phyloP scores from a whole-genome alignment of 805 yeast species.

The Saccharomyces paradoxus region DNA sequence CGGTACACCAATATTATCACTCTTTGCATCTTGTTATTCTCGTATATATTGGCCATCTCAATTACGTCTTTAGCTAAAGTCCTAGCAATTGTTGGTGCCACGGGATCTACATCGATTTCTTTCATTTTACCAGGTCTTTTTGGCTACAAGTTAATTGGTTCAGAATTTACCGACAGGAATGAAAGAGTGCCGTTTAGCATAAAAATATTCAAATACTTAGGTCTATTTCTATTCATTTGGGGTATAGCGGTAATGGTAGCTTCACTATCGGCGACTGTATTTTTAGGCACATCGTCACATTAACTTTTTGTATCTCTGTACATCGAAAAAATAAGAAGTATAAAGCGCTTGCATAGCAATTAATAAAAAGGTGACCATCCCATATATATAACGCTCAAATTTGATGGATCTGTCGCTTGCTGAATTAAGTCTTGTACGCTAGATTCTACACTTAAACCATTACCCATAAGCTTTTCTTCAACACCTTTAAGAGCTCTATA shows the following conservation, averaged over 20 bases:
- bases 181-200: conserved; percentile 23
- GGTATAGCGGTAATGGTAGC: conserved; percentile 45
- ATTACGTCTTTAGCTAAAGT: conserved; percentile 61
- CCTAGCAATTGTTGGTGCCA: conserved; percentile 68
- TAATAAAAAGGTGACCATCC: conserved; percentile 81
- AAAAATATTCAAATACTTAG: conserved; percentile 29
- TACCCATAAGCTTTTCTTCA: conserved; percentile 54
- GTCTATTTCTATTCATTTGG: conserved; percentile 39
- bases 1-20: conserved; percentile 37
- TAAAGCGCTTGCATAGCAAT: neutral
- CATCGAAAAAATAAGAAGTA: neutral
- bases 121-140: conserved; percentile 73
- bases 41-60: conserved; percentile 51
- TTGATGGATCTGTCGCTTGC: conserved; percentile 61
- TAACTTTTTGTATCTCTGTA: neutral
- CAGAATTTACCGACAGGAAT: conserved; percentile 9
- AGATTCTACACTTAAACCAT: conserved; percentile 73
- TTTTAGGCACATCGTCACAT: conserved; percentile 18
- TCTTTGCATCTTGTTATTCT: conserved; percentile 34
- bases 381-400: conserved; percentile 64
- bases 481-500: conserved; percentile 70
- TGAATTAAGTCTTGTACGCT: conserved; percentile 71
- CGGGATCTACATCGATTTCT: conserved; percentile 74
- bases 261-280: conserved; percentile 35
- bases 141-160: conserved; percentile 39